Base-by-base conservation (phyloP, 441 rosid genomes). In the Populus hybrid region DNA sequence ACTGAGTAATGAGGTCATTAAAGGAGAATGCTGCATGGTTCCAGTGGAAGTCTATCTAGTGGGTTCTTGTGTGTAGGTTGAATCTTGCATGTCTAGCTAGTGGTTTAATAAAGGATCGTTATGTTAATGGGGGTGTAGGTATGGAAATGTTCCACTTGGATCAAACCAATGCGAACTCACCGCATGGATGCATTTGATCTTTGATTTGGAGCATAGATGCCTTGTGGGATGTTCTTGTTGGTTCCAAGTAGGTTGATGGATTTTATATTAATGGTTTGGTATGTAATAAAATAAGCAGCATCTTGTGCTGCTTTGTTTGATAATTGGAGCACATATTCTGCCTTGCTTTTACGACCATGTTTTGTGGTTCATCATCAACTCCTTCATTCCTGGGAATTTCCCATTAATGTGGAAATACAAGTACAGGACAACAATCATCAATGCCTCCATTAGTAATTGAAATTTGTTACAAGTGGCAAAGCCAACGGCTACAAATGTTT, bases 1-100 rank as follows among this genome's bases (percentile, higher is more conserved):
- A 66, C 85, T 0, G 85, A 79, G 83, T 85, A 71, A 84, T 5
- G 42, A 70, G 30, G 20, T 16, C 1, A 46, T 35, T 3, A 30
- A 3, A 7, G 18, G 61, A 10, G 10, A 10, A n/a, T 24, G 32
- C 32, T 30, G 32, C 32, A 30, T 12, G 46, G 50, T 3, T 70
- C 11, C 0, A 70, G 66, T 28, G 32, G 32, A 30, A 30, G 32
- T 30, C 57, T 35, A 28, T 64, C n/a, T 34, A 23, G 40, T 34
- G 36, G 32, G 59, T 75, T 7, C 32, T 30, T 70, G 30, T 3
- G 70, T 40, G 30, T 8, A 77, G 57, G 69, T 50, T 64, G 50
- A 42, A 10, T 66, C 18, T 8, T 67, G 30, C 16, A 59, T 73
- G 8, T 8, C 21, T 70, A 32, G 69, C 23, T 69, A 75, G n/a